These are phyloP conservation scores for Coffea eugenioides DNA, from an alignment of 257 asterid genomes.

Conservation along the genomic window DNA sequence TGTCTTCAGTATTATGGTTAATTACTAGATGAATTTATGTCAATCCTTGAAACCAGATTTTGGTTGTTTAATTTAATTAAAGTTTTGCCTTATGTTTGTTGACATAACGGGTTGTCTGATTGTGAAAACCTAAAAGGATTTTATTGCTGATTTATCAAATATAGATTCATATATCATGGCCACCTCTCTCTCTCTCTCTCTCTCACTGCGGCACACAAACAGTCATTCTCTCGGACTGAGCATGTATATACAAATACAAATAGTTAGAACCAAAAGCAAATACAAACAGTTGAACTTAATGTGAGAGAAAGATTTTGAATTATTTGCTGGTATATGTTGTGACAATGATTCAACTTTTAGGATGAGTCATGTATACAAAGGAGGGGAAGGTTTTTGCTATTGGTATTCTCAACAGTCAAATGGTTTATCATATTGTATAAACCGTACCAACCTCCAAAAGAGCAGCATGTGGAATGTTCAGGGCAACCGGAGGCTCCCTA, in stretches of 20 bases:
- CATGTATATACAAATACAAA: too few species aligned
- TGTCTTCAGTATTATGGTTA: neutral
- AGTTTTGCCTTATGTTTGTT: slow-evolving; percentile 5
- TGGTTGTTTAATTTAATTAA: neutral
- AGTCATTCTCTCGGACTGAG: neutral
- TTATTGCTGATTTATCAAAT: neutral
- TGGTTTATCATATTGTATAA: slow-evolving; percentile 45
- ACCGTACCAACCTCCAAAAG: slow-evolving; percentile 81
- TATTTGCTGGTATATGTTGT: neutral
- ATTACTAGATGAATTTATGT: neutral
- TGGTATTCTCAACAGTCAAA: neutral
- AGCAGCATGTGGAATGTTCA: slow-evolving; percentile 85
- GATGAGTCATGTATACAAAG: too few species aligned
- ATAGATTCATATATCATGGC: neutral
- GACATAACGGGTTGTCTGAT: neutral
- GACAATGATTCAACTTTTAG: neutral
- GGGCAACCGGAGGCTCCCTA: slow-evolving; percentile 72
- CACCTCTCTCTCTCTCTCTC: neutral
- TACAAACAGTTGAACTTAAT: neutral
- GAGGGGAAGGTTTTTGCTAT: neutral
- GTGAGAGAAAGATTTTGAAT: neutral
- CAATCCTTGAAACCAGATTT: neutral
- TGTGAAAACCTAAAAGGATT: neutral
- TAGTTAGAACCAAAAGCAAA: neutral
- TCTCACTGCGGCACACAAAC: neutral